These are phyloP conservation scores for Rusavskia elegans DNA, from an alignment of 495 filamentous ascomycete genomes.

Conservation along the genomic window DNA sequence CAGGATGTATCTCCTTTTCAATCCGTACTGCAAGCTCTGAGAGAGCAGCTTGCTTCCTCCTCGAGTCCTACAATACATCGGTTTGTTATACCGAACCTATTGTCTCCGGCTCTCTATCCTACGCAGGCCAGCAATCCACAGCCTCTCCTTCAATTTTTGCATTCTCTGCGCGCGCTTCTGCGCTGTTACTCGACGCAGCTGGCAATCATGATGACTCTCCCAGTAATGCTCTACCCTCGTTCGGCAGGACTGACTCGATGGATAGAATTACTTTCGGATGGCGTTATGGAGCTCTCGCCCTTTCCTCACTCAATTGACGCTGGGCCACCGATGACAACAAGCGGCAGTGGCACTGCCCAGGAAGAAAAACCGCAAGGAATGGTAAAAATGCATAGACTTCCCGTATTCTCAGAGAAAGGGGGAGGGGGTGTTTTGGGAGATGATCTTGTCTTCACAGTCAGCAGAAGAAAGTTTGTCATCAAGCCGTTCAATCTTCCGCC, in stretches of 20 bases:
- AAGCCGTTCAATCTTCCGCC: constrained; percentile 83
- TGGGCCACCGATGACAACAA: constrained; percentile 28
- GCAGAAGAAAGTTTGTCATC: constrained; percentile 68
- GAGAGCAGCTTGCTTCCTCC: constrained; percentile 37
- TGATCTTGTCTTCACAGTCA: constrained; percentile 80
- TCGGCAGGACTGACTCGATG: constrained; percentile 65
- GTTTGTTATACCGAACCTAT: constrained; percentile 63
- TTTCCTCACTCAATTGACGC: constrained; percentile 54
- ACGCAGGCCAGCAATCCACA: constrained; percentile 47
- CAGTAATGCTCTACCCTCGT: constrained; percentile 68
- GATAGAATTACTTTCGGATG: constrained; percentile 75
- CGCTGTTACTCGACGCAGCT: constrained; percentile 47
- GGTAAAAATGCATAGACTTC: constrained; percentile 64
- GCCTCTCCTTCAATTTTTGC: constrained; percentile 68
- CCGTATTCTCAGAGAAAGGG: constrained; percentile 75
- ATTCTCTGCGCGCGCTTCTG: constrained; percentile 59
- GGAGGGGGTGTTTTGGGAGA: constrained; percentile 62
- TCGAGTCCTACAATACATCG: constrained; percentile 55
- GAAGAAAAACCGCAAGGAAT: constrained; percentile 79
- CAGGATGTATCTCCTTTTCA: constrained; percentile 39
- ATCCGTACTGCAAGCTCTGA: constrained; percentile 44
- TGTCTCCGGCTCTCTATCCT: constrained; percentile 72
- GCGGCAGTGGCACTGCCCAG: constrained; percentile 30
- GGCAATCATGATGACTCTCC: constrained; percentile 62
- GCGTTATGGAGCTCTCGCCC: constrained; percentile 75